Percentiles rank a stretch among this genome's conserved stretches.
phyloP scores from a whole-genome alignment of 116 monocot species.

The Iris pallida region DNA sequence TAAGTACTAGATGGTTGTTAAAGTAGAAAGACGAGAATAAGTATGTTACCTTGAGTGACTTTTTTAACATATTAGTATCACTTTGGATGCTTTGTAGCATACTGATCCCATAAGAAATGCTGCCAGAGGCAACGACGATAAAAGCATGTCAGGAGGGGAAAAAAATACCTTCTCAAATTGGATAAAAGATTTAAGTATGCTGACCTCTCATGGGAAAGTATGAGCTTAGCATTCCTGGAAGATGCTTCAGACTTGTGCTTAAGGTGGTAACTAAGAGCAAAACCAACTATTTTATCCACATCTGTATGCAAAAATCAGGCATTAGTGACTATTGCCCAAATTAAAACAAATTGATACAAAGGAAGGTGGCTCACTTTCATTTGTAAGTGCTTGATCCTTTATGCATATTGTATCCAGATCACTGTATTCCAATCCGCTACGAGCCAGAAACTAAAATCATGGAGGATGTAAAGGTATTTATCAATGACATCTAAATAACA shows the following conservation, averaged over 20 bases:
- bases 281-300: constrained; percentile 92
- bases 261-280: constrained; percentile 76
- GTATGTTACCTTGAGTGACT: constrained; percentile 72
- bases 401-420: constrained; percentile 70
- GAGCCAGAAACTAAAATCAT: constrained; percentile 56
- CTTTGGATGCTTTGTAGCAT: constrained; percentile 77
- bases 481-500: no score
- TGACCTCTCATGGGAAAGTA: constrained; percentile 69
- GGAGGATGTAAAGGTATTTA: no score
- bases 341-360: neutral
- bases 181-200: neutral
- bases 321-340: neutral
- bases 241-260: constrained; percentile 28
- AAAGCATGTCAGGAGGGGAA: neutral
- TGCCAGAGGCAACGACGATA: constrained; percentile 14
- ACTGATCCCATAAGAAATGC: constrained; percentile 67
- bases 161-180: neutral
- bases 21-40: neutral
- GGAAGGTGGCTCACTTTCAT: constrained; percentile 66
- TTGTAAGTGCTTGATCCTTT: constrained; percentile 73
- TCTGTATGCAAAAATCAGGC: constrained; percentile 22
- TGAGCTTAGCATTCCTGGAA: constrained; percentile 58
- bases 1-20: neutral
- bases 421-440: constrained; percentile 61
- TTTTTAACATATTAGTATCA: constrained; percentile 81